phyloP scores from a whole-genome alignment of 176 grass and related monocot species.

The Triticum timopheevii region DNA sequence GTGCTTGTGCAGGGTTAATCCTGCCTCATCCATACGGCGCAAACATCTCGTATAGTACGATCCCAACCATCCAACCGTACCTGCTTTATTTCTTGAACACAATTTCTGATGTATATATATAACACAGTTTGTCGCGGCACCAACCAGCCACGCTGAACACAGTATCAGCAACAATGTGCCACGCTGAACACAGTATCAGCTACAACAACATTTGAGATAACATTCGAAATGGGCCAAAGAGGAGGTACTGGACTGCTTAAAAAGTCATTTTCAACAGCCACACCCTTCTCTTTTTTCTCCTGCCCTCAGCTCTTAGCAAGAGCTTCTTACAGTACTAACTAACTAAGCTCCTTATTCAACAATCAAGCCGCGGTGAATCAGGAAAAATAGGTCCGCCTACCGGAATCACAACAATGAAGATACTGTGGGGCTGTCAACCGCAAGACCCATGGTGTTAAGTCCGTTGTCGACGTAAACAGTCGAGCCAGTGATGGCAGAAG shows the following conservation, averaged over 20 bases:
- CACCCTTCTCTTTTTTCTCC: not conserved
- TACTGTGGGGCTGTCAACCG: slow-evolving; percentile 72
- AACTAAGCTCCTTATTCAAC: slow-evolving; percentile 47
- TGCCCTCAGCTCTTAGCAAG: slow-evolving; percentile 8
- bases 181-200: not conserved
- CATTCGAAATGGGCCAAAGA: not conserved
- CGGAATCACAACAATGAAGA: slow-evolving; percentile 22
- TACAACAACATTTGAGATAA: not conserved
- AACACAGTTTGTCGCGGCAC: not conserved
- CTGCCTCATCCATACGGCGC: not conserved
- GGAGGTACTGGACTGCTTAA: not conserved
- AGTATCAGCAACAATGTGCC: not conserved
- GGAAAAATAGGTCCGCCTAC: slow-evolving; percentile 21
- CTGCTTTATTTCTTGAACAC: slow-evolving; percentile 12
- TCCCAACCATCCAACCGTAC: not conserved
- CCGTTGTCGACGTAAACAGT: slow-evolving; percentile 93
- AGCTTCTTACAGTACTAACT: slow-evolving; percentile 1
- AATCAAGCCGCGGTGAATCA: slow-evolving; percentile 18
- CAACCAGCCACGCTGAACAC: not conserved
- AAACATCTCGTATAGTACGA: not conserved
- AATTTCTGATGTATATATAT: not conserved
- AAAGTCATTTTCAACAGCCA: not conserved
- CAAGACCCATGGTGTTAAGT: slow-evolving; percentile 82
- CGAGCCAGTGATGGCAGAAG: slow-evolving; percentile 91
- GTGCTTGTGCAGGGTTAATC: not conserved